Evolutionary conservation across 805 yeast species (phyloP).

Genomic region (Diddensiella transvaalensis): DNA sequence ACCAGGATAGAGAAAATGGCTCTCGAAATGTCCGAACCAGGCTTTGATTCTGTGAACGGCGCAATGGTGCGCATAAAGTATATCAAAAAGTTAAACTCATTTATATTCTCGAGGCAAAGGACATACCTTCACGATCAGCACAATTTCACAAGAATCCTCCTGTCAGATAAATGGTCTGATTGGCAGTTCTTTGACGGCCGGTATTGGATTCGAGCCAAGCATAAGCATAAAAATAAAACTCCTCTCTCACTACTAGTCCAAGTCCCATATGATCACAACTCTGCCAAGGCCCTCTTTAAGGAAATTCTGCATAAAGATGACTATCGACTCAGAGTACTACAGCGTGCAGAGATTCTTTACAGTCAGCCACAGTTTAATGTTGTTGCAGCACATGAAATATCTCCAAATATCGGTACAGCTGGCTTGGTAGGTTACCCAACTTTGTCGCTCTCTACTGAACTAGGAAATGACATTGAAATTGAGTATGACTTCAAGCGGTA

Average conservation of each 20-base stretch:
- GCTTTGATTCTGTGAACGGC: neutral
- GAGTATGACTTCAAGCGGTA: constrained; percentile 15
- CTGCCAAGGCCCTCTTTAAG: constrained; percentile 8
- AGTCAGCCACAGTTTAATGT: neutral
- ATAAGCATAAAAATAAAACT: too few relatives aligned
- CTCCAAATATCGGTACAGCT: neutral
- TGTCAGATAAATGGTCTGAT: constrained; percentile 19
- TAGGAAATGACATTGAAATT: constrained; percentile 10
- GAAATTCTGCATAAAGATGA: neutral
- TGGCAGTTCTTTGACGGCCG: constrained; percentile 19
- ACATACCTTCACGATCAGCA: constrained; percentile 4
- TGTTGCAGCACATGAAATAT: neutral
- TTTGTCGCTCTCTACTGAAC: constrained; percentile 6
- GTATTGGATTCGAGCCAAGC: constrained; percentile 15
- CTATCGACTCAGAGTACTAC: neutral
- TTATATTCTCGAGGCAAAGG: constrained; percentile 5
- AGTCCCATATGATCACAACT: neutral
- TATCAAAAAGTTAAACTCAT: neutral
- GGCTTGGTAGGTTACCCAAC: constrained; percentile 18
- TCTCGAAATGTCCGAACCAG: neutral
- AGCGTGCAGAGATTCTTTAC: neutral
- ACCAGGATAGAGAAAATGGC: neutral
- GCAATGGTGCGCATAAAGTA: neutral
- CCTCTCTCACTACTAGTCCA: constrained; percentile 1
- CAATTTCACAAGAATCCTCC: neutral